Base-by-base conservation (phyloP, 345 rosid species). In the Pelargonium nanum region DNA sequence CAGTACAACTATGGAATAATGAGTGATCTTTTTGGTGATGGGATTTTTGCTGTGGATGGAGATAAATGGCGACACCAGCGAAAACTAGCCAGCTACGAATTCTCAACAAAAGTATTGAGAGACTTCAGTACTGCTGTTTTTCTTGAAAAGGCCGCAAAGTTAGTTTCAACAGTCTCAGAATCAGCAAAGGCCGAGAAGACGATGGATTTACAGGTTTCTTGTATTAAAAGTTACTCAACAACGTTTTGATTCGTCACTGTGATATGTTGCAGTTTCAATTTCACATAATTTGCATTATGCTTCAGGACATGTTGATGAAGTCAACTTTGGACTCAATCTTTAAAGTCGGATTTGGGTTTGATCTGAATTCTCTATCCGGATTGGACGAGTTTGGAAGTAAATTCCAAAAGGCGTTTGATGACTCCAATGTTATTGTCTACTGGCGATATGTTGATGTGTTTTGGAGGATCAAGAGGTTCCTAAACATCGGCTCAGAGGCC, bases 1-100 rank as follows among this genome's bases (percentile, higher is more conserved):
- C 59, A 24, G 5, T 62, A 67, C 24, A 63, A 74, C 58, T 58
- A 23, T 53, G 75, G 62, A n/a, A 61, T 78, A 56, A 72, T 78
- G 82, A 66, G 65, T 56, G 79, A 78, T 65, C 75, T 78, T 5
- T 72, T 70, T 58, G 79, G 79, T 54, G 73, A 72, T 70, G 82
- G 82, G 12, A 72, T 78, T 51, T 75, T 75, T 57, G 69, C 75
- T 9, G 79, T 65, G 20, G 75, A 78, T 68, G 79, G 82, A 56
- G 70, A 72, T 56, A 72, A 72, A 55, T 78, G 82, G 77, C 69
- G 73, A 53, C 77, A 72, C 61, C 73, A 72, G 40, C 19, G 82
- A 62, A 75, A 75, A 65, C 77, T 69, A 61, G 79, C 79, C 16
- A 78, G 77, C 74, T 62, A 61, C 55, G 79, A 78, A 53, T 75